A percentile compares a stretch with the other conserved stretches of the same genome.
Conservation (phyloP, 352 stramenopile species). For the Phytophthora foliorum region DNA sequence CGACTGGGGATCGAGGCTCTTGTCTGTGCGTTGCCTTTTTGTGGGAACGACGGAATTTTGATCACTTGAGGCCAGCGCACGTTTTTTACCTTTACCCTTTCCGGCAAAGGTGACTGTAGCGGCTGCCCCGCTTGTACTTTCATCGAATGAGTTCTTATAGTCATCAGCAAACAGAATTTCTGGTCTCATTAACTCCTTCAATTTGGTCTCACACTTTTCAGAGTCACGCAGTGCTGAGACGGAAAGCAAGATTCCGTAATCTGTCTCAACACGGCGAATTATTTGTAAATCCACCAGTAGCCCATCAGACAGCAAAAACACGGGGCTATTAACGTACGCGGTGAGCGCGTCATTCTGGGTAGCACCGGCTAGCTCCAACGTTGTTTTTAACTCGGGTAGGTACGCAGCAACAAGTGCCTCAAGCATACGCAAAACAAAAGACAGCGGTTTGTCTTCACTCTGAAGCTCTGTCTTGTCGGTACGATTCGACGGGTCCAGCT, state of each 20-base stretch:
- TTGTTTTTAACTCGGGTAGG: slow-evolving; percentile 38
- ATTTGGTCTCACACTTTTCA: slow-evolving; percentile 46
- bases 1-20: neutral
- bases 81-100: slow-evolving; percentile 41
- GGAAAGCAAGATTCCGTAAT: slow-evolving; percentile 71
- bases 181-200: slow-evolving; percentile 58
- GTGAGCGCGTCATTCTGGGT: slow-evolving; percentile 23
- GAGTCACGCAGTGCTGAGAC: slow-evolving; percentile 57
- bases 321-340: slow-evolving; percentile 33
- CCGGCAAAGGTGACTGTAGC: neutral
- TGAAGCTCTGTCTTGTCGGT: neutral
- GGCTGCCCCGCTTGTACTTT: neutral
- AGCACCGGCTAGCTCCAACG: slow-evolving; percentile 31
- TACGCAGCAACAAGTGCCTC: slow-evolving; percentile 43
- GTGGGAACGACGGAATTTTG: neutral
- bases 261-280: slow-evolving; percentile 50
- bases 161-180: slow-evolving; percentile 51
- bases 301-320: slow-evolving; percentile 41
- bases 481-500: neutral
- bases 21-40: slow-evolving; percentile 23
- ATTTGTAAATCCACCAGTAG: slow-evolving; percentile 57
- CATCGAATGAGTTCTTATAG: neutral
- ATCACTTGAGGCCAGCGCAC: slow-evolving; percentile 3
- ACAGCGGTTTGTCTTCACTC: slow-evolving; percentile 16
- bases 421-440: slow-evolving; percentile 49